A percentile compares a stretch with the other conserved stretches of the same genome.
These are phyloP conservation scores for Sphenostylis stenocarpa DNA, from an alignment of 306 rosid species.

Conservation along the genomic window DNA sequence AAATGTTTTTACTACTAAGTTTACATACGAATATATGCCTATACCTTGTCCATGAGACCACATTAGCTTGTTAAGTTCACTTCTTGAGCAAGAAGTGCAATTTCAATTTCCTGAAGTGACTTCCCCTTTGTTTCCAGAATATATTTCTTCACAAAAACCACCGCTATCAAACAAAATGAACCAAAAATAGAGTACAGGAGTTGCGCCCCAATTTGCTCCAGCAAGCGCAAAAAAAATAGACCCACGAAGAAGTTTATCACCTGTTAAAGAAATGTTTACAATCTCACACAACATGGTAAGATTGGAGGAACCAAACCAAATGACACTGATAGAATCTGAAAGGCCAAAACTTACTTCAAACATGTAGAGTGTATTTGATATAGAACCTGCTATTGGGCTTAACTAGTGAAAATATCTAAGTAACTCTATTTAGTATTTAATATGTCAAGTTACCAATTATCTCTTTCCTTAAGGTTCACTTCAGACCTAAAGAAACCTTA, in stretches of 20 bases:
- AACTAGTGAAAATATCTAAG: background rate
- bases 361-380: slow-evolving; percentile 9
- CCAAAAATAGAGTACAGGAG: slow-evolving; percentile 59
- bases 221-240: slow-evolving; percentile 64
- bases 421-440: background rate
- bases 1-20: slow-evolving; percentile 5
- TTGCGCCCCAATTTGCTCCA: slow-evolving; percentile 71
- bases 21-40: slow-evolving; percentile 9
- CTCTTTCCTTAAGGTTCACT: background rate
- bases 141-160: slow-evolving; percentile 68
- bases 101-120: slow-evolving; percentile 90
- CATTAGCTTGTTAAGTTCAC: slow-evolving; percentile 25
- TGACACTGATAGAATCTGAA: background rate
- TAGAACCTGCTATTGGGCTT: background rate
- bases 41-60: slow-evolving; percentile 20
- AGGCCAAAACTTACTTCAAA: background rate
- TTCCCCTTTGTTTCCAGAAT: slow-evolving; percentile 87
- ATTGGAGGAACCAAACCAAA: slow-evolving; percentile 5
- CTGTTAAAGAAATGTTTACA: slow-evolving; percentile 44
- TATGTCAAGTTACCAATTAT: background rate
- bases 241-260: slow-evolving; percentile 84
- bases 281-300: background rate
- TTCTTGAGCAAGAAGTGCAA: slow-evolving; percentile 61
- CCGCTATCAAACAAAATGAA: slow-evolving; percentile 57
- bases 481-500: background rate